Base-by-base conservation (phyloP, 2,329 filamentous ascomycete species). In the Kalaharituber pfeilii region DNA sequence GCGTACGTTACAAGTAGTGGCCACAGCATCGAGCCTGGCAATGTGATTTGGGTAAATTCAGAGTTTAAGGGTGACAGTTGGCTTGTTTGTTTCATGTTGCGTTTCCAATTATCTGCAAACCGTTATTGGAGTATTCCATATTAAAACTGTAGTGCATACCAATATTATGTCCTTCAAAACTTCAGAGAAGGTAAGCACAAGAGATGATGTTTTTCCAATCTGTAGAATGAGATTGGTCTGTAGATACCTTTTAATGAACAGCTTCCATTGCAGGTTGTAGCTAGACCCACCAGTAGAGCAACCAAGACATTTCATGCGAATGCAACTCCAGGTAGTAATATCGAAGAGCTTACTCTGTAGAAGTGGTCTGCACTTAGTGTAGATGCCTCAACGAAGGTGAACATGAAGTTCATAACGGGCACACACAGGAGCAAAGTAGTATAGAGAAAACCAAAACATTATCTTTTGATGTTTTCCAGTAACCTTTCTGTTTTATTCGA, bases 151-250 rank as follows among this genome's bases (percentile, higher is more conserved):
- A 47, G 82, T 82, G 52, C 74, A 72, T 56, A 91, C 85, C 51
- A 91, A 81, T 64, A 91, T 76, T 56, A 91, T 85, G 69, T 91
- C 85, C 76, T 89, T 91, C 60, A 91, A 79, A 36, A 91, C 84
- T 72, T 85, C 85, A 66, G 83, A 89, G 49, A 91, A 81, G 28
- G 86, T 91, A 65, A 91, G 81, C 63, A 89, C 82, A 53, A 91
- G 81, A 52, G 84, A 85, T 1, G 84, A 89, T 15, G 85, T 89
- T 74, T n/a, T 84, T 88, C 72, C 85, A n/a, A n/a, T n/a, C n/a
- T n/a, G n/a, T n/a, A n/a, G n/a, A n/a, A n/a, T n/a, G n/a, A n/a
- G n/a, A n/a, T n/a, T n/a, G n/a, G n/a, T n/a, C n/a, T n/a, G n/a
- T n/a, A n/a, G n/a, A n/a, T n/a, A n/a, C n/a, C n/a, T n/a, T n/a